A percentile compares a stretch with the other conserved stretches of the same genome.
Evolutionary conservation across 1,139 yeast species (phyloP).

Genomic region (Tardiomyces blankii): DNA sequence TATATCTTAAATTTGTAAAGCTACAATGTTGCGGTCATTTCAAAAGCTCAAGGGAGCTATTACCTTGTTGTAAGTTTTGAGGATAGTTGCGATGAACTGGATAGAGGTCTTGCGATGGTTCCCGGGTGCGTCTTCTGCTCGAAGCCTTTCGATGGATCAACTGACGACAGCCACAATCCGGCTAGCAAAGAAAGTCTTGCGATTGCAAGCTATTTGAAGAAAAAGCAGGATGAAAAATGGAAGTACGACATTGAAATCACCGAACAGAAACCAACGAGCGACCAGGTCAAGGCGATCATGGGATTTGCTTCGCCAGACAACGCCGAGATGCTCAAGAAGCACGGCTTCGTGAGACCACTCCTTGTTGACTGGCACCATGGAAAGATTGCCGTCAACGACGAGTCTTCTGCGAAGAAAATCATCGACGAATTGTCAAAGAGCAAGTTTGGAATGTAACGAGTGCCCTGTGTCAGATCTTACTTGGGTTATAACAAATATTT

Average conservation of each 20-base stretch:
- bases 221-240: constrained; percentile 14
- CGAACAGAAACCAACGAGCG: constrained; percentile 22
- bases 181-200: constrained; percentile 14
- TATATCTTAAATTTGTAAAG: no score
- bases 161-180: constrained; percentile 9
- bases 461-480: not conserved
- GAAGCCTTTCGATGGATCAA: no score
- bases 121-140: no score
- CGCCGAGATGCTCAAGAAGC: constrained; percentile 6
- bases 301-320: constrained; percentile 9
- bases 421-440: constrained; percentile 16
- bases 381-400: constrained; percentile 27
- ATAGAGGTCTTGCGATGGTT: not conserved
- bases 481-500: not conserved
- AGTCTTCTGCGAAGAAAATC: constrained; percentile 28
- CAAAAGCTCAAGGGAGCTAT: constrained; percentile 18
- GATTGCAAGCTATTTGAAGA: constrained; percentile 13
- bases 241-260: constrained; percentile 23
- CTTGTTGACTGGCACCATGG: constrained; percentile 28
- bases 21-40: constrained; percentile 15
- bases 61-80: constrained; percentile 18
- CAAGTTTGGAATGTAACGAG: constrained; percentile 1
- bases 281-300: constrained; percentile 17
- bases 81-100: not conserved
- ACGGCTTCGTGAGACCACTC: constrained; percentile 21